phyloP scores from a whole-genome alignment of 1,139 yeast genomes.

The Debaryomyces udenii region DNA sequence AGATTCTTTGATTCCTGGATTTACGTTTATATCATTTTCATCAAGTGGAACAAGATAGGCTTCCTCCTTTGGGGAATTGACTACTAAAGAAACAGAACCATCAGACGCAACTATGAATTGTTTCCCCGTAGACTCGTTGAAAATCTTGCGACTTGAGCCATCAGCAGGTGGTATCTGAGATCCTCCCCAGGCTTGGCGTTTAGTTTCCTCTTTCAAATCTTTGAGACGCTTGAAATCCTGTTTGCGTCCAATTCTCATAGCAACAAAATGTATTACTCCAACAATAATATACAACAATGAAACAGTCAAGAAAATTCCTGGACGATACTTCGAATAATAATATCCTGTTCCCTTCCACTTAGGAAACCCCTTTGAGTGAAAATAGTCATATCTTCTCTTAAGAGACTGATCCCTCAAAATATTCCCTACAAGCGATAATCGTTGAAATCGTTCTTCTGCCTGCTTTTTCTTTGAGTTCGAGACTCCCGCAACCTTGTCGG shows the following conservation, averaged over 20 bases:
- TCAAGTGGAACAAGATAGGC: constrained; percentile 30
- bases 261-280: constrained; percentile 61
- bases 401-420: constrained; percentile 64
- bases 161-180: constrained; percentile 50
- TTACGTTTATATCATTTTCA: constrained; percentile 41
- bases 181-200: constrained; percentile 63
- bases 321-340: constrained; percentile 57
- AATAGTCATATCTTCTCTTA: constrained; percentile 82
- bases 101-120: constrained; percentile 65
- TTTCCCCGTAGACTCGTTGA: constrained; percentile 48
- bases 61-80: constrained; percentile 49
- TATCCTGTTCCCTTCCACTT: constrained; percentile 63
- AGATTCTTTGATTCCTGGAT: constrained; percentile 57
- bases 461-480: constrained; percentile 43
- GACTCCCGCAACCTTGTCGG: constrained; percentile 66
- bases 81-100: constrained; percentile 69
- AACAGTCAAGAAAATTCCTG: constrained; percentile 59
- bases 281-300: constrained; percentile 51
- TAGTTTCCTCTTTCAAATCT: constrained; percentile 53
- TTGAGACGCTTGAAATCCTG: constrained; percentile 65
- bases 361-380: constrained; percentile 85
- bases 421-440: constrained; percentile 74
- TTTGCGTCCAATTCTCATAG: constrained; percentile 56
- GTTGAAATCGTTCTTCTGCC: constrained; percentile 66
- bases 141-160: constrained; percentile 47